Evolutionary conservation across 768 basidiomycete species (phyloP), one percentile per base, ranked within the genome.

Genomic region (Russula abietina): DNA sequence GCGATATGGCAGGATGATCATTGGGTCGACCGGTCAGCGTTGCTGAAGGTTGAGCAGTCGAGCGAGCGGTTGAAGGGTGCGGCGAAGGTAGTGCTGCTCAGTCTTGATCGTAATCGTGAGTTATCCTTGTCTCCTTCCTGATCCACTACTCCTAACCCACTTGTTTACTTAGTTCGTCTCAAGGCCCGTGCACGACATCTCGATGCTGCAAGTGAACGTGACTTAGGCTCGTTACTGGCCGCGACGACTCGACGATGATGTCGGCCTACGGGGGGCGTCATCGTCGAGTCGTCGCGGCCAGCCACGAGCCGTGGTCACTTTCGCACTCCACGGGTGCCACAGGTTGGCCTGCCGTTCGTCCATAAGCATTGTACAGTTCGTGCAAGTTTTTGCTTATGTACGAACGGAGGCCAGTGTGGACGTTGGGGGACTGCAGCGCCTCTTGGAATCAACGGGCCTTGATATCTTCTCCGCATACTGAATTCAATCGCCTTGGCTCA

Each of bases 1-100:
- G 94, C 92, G 19, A 81, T 90, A 55, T 98, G 93, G 91, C 96
- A 98, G 70, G 82, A 89, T 58, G 89, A 93, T 38, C 93, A 98
- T 71, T 98, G 93, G 86, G 77, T 87, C 38, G 91, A 96, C 75
- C 85, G 93, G 19, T 87, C 91, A 0, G 78, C 77, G 4, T 76
- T 96, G 72, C 80, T 98, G 55, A 82, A 71, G 9, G 72, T 70
- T 28, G 66, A 60, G 51, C 41, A 38, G 22, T 39, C 45, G 38
- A 10, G 70, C 17, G 65, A 73, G n/a, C 73, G 70, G 52, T 79
- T 81, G 26, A 75, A 74, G 22, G 74, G 72, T 65, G 82, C 84
- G 24, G 83, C 86, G 55, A 94, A 93, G 74, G 95, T 97, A 60
- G 86, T 96, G 1, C 75, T 99, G 55, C 79, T 98, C 38, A 95